phyloP scores from a whole-genome alignment of 202 grass and related monocot genomes.

The Zizania palustris region DNA sequence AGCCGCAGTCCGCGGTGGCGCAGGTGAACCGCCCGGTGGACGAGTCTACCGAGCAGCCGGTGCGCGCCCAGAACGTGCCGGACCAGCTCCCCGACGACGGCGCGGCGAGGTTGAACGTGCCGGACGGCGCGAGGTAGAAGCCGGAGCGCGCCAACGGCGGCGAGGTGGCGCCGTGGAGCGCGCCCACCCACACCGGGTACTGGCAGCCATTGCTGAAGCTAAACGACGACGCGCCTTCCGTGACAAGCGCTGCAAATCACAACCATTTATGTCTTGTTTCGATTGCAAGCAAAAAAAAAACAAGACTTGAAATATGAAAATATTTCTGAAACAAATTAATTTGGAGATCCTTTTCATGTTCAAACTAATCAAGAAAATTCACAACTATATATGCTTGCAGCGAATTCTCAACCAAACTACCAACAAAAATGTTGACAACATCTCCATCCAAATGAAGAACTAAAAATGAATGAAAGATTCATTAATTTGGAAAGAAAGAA shows the following conservation, averaged over 20 bases:
- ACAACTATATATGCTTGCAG: no score
- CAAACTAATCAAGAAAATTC: background rate
- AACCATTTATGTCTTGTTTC: no score
- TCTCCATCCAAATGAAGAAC: no score
- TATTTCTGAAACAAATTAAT: background rate
- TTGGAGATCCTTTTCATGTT: background rate
- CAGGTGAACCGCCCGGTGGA: conserved; percentile 58
- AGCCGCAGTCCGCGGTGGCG: conserved; percentile 68
- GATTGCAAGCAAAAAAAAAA: no score
- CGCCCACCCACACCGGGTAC: conserved; percentile 67
- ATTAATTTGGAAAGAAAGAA: no score
- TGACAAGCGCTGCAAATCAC: background rate
- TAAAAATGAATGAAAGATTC: no score
- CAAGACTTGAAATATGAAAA: background rate
- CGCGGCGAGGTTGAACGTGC: conserved; percentile 35
- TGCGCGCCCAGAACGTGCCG: conserved; percentile 75
- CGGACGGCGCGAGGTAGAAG: conserved; percentile 51
- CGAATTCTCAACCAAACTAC: no score
- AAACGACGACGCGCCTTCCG: conserved; percentile 33
- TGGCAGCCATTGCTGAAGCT: conserved; percentile 60
- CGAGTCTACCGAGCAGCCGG: conserved; percentile 47
- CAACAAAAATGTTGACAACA: no score
- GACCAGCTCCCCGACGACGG: conserved; percentile 59
- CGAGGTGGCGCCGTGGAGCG: conserved; percentile 55
- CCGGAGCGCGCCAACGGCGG: conserved; percentile 45